Evolutionary conservation across 495 filamentous ascomycete species (phyloP), one percentile per base, ranked within the genome.

Genomic region (Neurospora sp.): DNA sequence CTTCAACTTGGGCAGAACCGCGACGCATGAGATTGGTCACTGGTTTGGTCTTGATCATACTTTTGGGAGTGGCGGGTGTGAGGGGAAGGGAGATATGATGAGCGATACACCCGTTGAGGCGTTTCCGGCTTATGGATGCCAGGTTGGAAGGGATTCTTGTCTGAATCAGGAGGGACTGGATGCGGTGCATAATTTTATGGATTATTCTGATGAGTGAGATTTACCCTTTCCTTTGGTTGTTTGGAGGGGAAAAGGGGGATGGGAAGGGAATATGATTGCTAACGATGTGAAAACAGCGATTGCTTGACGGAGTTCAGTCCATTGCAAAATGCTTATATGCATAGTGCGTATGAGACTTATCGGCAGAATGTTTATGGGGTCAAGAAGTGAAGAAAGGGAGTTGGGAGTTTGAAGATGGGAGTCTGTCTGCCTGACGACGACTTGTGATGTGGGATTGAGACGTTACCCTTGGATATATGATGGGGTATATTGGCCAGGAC

Each of bases 11-110:
- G 86, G 86, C 71, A 81, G 75, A 68, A 88, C 86, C 14, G 83
- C 84, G 14, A 84, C 85, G 42, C 86, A 88, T 73, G 87, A 88
- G 78, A 83, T 85, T 37, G 86, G 85, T 6, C 86, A 88, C 75
- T 88, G 86, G 85, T 77, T 88, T 22, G 84, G 86, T 37, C 79
- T 88, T 68, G 77, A 81, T 71, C 87, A 88, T 75, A 85, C 82
- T n/a, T 88, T 88, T 74, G 53, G 53, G 4, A 78, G 87, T 74
- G 86, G 85, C 10, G 69, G 71, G 0, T 72, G 65, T 38, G 61
- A 69, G 8, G 71, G 71, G 2, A 18, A 44, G 2, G 71, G 71
- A 1, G 71, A 72, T 68, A n/a, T 69, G n/a, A 42, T 72, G 1
- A 1, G 1, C 0, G 71, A 72, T 48, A 72, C 71, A 0, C 71